Conservation (phyloP, 2,329 filamentous ascomycete species). For the Diaporthe batatas region DNA sequence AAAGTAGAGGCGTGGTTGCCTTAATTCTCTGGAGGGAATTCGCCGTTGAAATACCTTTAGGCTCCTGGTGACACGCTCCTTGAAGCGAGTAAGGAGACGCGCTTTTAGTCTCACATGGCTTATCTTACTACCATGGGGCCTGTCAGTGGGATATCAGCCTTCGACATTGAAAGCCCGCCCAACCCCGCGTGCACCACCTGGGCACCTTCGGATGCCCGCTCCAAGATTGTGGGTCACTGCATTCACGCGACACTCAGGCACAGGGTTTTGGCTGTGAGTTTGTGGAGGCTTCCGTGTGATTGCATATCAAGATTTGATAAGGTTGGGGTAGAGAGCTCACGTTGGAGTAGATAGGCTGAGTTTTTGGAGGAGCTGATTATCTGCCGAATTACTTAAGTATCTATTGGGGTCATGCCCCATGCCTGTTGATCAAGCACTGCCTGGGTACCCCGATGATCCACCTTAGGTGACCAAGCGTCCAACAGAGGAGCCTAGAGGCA, state of each 20-base stretch:
- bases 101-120: constrained; percentile 18
- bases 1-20: neutral
- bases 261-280: neutral
- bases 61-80: neutral
- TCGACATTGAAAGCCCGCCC: neutral
- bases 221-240: constrained; percentile 15
- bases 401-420: neutral
- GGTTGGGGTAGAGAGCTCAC: constrained; percentile 13
- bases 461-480: neutral
- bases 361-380: neutral
- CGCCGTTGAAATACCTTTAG: neutral
- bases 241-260: neutral
- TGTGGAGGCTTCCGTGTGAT: neutral
- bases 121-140: neutral
- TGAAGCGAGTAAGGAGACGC: neutral
- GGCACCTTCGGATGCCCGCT: neutral
- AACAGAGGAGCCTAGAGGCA: neutral
- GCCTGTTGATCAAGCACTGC: neutral
- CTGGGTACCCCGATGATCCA: neutral
- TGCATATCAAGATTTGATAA: neutral
- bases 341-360: constrained; percentile 1
- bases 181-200: constrained; percentile 2
- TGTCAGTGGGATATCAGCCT: neutral
- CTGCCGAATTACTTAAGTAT: too few relatives aligned
- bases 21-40: neutral